Evolutionary conservation across 441 rosid species (phyloP).

Genomic region (Adansonia grandidieri): DNA sequence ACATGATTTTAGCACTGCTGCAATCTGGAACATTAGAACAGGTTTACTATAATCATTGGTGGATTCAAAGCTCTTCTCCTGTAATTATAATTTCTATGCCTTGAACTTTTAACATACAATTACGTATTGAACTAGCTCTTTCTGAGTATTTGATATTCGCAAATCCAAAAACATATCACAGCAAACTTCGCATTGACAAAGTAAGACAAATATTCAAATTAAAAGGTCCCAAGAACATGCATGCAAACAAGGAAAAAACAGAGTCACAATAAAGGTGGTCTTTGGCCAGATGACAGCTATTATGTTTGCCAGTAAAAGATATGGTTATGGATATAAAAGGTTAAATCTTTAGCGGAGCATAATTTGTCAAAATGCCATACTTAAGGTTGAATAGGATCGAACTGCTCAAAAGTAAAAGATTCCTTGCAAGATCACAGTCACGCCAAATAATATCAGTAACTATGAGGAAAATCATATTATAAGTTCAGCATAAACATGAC

Average conservation of each 20-base stretch:
- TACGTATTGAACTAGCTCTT: background rate
- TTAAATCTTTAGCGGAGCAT: background rate
- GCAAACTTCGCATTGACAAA: background rate
- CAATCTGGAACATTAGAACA: conserved; percentile 2
- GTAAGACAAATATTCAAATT: background rate
- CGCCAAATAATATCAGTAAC: background rate
- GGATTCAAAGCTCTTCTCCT: background rate
- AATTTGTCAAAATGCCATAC: background rate
- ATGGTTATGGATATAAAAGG: background rate
- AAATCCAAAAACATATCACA: conserved; percentile 3
- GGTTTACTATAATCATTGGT: background rate
- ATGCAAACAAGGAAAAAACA: background rate
- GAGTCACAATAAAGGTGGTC: background rate
- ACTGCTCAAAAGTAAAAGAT: conserved; percentile 5
- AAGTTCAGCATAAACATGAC: background rate
- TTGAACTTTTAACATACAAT: background rate
- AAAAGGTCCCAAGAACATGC: background rate
- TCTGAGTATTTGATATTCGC: background rate
- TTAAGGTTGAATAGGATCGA: background rate
- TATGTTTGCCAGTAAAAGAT: background rate
- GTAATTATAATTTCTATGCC: background rate
- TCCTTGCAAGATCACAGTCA: background rate
- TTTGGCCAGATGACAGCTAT: background rate
- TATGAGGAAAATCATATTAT: background rate
- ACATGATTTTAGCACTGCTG: background rate